Conservation (phyloP, 108 stramenopile genomes). For the Nitzschia sp. region DNA sequence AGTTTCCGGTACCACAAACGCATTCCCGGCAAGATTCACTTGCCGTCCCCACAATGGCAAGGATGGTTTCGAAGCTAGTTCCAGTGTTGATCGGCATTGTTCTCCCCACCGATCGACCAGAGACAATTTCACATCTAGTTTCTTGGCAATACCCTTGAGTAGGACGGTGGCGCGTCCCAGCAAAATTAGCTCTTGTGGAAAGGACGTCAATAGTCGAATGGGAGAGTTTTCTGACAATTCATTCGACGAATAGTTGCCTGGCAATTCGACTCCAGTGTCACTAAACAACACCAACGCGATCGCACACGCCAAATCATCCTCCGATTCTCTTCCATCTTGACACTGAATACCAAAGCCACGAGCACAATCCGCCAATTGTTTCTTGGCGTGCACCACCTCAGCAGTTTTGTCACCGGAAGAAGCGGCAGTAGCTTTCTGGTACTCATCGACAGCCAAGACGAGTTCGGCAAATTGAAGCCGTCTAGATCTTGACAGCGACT, state of each 20-base stretch:
- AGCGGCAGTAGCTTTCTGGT: background rate
- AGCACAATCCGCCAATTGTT: slow-evolving; percentile 1
- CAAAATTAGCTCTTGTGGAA: slow-evolving; percentile 59
- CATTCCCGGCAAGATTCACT: background rate
- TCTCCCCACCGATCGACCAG: slow-evolving; percentile 29
- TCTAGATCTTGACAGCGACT: slow-evolving; percentile 14
- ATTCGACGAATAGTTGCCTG: slow-evolving; percentile 29
- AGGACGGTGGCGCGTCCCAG: slow-evolving; percentile 62
- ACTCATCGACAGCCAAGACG: slow-evolving; percentile 15
- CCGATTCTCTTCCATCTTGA: background rate
- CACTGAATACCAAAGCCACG: slow-evolving; percentile 21
- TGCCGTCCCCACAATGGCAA: slow-evolving; percentile 21
- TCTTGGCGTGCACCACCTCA: background rate
- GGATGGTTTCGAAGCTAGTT: slow-evolving; percentile 4
- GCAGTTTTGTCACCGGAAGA: background rate
- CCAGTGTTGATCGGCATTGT: slow-evolving; percentile 11
- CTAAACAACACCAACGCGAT: slow-evolving; percentile 26
- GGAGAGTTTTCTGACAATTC: slow-evolving; percentile 40
- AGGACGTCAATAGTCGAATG: slow-evolving; percentile 36
- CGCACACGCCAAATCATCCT: slow-evolving; percentile 16
- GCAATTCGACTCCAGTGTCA: slow-evolving; percentile 23
- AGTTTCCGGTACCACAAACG: background rate
- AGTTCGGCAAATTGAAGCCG: slow-evolving; percentile 14
- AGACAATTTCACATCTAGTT: slow-evolving; percentile 38
- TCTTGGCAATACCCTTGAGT: slow-evolving; percentile 58